A percentile compares a stretch with the other conserved stretches of the same genome.
Evolutionary conservation across 2,329 filamentous ascomycete species (phyloP).

Genomic region (Colletotrichum musae): DNA sequence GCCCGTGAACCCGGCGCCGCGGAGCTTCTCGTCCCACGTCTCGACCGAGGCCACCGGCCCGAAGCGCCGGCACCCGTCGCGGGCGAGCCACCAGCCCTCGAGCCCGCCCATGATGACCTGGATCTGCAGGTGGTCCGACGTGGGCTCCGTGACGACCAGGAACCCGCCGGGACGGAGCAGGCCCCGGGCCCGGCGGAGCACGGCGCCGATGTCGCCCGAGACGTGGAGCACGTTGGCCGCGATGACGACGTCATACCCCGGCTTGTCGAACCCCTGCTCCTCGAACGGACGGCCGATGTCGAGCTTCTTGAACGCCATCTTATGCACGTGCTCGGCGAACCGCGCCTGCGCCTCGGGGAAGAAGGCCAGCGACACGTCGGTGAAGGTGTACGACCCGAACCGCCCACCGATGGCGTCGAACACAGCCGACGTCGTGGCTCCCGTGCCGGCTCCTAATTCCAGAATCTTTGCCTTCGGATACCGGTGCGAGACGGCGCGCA

Average conservation of each 20-base stretch:
- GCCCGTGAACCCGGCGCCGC: constrained; percentile 3
- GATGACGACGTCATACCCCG: constrained; percentile 48
- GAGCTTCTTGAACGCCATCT: constrained; percentile 52
- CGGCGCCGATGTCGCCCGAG: constrained; percentile 44
- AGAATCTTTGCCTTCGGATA: constrained; percentile 52
- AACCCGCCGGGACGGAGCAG: constrained; percentile 50
- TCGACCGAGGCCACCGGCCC: constrained; percentile 2
- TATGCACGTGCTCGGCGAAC: constrained; percentile 42
- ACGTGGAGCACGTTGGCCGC: constrained; percentile 50
- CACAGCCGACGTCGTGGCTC: constrained; percentile 47
- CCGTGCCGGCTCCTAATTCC: constrained; percentile 54
- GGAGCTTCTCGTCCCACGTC: constrained; percentile 15
- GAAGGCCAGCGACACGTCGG: constrained; percentile 45
- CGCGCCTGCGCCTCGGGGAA: constrained; percentile 50
- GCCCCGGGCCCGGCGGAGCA: constrained; percentile 44
- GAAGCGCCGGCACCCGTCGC: constrained; percentile 9
- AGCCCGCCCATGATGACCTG: constrained; percentile 28
- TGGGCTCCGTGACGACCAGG: constrained; percentile 47
- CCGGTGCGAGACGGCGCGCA: constrained; percentile 45
- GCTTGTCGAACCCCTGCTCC: constrained; percentile 46
- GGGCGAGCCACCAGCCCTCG: constrained; percentile 24
- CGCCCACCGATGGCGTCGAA: constrained; percentile 42
- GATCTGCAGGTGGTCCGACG: background rate
- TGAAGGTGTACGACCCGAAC: constrained; percentile 41
- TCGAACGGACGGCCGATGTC: constrained; percentile 49